Conservation (phyloP, 345 rosid species). For the Heritiera littoralis region DNA sequence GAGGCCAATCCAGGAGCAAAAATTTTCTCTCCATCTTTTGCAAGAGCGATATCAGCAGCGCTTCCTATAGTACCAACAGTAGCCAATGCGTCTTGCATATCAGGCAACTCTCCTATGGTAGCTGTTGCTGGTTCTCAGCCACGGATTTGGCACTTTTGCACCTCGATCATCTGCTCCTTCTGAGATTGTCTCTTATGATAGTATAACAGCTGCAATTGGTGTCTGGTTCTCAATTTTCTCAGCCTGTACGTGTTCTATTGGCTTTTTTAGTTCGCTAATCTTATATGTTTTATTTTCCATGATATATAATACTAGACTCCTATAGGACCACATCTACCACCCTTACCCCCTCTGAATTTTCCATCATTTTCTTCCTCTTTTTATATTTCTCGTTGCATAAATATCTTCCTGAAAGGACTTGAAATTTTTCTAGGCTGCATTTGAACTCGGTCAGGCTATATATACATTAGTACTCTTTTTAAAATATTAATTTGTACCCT, state of each 20-base stretch:
- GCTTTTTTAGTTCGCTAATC: constrained; percentile 2
- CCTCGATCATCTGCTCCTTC: constrained; percentile 50
- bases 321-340: background rate
- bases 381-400: background rate
- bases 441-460: background rate
- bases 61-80: constrained; percentile 46
- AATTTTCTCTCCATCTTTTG: constrained; percentile 68
- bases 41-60: constrained; percentile 44
- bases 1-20: constrained; percentile 88
- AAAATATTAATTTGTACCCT: too few species aligned
- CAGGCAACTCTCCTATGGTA: constrained; percentile 48
- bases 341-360: background rate
- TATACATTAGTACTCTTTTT: too few species aligned
- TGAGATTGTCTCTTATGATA: constrained; percentile 57
- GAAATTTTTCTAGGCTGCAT: background rate
- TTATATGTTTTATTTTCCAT: background rate
- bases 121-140: constrained; percentile 58
- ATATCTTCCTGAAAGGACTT: background rate
- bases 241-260: constrained; percentile 54
- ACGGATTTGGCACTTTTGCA: constrained; percentile 47
- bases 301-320: background rate
- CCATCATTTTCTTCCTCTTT: background rate
- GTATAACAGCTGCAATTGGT: constrained; percentile 48
- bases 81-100: constrained; percentile 51
- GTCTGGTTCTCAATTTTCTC: constrained; percentile 51